Conservation (phyloP, 208 protist genomes). For the Trypanosoma platydactyli region DNA sequence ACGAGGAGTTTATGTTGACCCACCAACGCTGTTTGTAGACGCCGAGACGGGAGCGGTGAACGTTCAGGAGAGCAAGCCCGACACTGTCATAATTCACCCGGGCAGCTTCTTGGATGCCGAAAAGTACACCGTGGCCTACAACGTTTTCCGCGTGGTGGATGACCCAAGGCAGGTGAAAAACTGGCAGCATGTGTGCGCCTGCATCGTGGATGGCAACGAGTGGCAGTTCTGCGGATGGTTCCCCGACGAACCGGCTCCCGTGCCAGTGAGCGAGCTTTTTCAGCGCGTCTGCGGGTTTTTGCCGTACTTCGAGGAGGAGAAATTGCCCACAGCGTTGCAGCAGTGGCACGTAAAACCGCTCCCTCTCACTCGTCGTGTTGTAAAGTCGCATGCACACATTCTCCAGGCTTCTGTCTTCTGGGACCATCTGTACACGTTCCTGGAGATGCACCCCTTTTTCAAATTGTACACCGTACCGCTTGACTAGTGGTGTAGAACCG, state of each 20-base stretch:
- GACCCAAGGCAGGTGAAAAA: conserved; percentile 66
- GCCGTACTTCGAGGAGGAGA: conserved; percentile 90
- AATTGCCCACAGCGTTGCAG: conserved; percentile 60
- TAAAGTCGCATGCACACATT: conserved; percentile 83
- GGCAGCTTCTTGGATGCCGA: conserved; percentile 71
- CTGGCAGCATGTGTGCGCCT: conserved; percentile 87
- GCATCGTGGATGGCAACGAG: conserved; percentile 70
- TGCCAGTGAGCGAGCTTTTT: conserved; percentile 71
- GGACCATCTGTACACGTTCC: conserved; percentile 80
- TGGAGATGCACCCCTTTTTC: conserved; percentile 81
- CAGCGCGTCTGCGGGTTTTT: conserved; percentile 72
- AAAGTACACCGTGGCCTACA: conserved; percentile 68
- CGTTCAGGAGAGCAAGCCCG: conserved; percentile 71
- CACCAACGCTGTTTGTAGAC: conserved; percentile 70
- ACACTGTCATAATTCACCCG: conserved; percentile 64
- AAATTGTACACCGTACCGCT: conserved; percentile 62
- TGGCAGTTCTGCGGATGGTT: conserved; percentile 84
- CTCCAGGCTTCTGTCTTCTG: conserved; percentile 74
- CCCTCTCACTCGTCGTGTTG: conserved; percentile 59
- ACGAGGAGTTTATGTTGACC: conserved; percentile 75
- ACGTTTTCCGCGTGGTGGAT: conserved; percentile 78
- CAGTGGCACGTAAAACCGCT: conserved; percentile 84
- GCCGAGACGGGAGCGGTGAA: conserved; percentile 62
- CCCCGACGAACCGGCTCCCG: conserved; percentile 35
- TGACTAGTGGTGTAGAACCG: conserved; percentile 26